Evolutionary conservation across 2,329 filamentous ascomycete genomes (phyloP).

Genomic region (Aspergillus sp.): DNA sequence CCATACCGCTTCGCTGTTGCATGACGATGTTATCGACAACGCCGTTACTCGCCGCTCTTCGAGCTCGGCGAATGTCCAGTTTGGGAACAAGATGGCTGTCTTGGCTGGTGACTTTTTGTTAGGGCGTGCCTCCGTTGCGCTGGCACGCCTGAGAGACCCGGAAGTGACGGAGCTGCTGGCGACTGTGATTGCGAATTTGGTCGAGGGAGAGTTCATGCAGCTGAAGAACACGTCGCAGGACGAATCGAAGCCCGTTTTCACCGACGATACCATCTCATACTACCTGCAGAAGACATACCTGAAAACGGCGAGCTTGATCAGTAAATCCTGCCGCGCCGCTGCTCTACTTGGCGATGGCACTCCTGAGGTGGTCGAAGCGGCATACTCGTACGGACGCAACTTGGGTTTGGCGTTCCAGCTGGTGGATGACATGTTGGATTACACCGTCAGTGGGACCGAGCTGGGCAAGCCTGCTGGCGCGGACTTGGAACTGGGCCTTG

Average conservation of each 20-base stretch:
- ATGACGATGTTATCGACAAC: constrained; percentile 97
- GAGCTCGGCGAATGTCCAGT: constrained; percentile 84
- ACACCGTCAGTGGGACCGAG: constrained; percentile 74
- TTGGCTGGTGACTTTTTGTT: constrained; percentile 94
- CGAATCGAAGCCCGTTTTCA: constrained; percentile 74
- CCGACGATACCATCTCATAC: constrained; percentile 80
- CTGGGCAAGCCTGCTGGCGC: constrained; percentile 92
- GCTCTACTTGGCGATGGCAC: constrained; percentile 75
- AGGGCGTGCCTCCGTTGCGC: constrained; percentile 82
- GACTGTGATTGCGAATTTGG: constrained; percentile 92
- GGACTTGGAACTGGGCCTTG: constrained; percentile 84
- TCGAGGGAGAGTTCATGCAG: constrained; percentile 99
- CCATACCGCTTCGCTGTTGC: constrained; percentile 88
- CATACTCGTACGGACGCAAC: constrained; percentile 88
- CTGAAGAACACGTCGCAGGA: constrained; percentile 90
- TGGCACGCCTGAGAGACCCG: constrained; percentile 80
- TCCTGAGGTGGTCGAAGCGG: constrained; percentile 72
- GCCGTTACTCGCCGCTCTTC: constrained; percentile 74
- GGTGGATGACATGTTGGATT: constrained; percentile 96
- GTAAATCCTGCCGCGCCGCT: constrained; percentile 85
- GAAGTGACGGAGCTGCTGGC: constrained; percentile 92
- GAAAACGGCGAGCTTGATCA: constrained; percentile 91
- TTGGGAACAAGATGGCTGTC: constrained; percentile 99
- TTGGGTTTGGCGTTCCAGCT: constrained; percentile 91
- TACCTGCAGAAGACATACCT: constrained; percentile 98